phyloP scores from a whole-genome alignment of 2,329 filamentous ascomycete species.

The Aspergillus carbonarius region DNA sequence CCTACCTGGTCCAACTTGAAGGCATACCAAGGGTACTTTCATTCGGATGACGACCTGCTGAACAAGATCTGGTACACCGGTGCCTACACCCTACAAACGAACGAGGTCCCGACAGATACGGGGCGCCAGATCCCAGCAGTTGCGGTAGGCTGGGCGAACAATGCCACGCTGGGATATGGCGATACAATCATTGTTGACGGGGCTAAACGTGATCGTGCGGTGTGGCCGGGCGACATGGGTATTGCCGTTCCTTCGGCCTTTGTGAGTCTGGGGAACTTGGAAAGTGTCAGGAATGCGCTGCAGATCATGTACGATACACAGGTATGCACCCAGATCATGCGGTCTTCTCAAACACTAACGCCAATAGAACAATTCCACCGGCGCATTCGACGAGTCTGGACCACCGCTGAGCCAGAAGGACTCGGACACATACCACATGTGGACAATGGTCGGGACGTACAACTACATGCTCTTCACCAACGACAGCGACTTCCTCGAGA shows the following conservation, averaged over 20 bases:
- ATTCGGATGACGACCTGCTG: conserved; percentile 51
- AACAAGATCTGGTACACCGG: conserved; percentile 60
- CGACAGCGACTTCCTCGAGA: conserved; percentile 49
- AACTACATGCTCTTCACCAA: conserved; percentile 59
- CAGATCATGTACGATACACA: conserved; percentile 50
- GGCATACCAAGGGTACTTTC: conserved; percentile 56
- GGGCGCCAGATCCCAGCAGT: conserved; percentile 36
- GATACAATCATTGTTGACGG: conserved; percentile 47
- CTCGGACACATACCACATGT: conserved; percentile 46
- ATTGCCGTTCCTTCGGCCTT: conserved; percentile 48
- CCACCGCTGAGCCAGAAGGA: conserved; percentile 35
- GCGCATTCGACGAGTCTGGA: conserved; percentile 37
- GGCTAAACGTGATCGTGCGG: conserved; percentile 44
- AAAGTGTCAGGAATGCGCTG: conserved; percentile 49
- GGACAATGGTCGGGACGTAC: conserved; percentile 58
- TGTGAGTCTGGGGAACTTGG: conserved; percentile 46
- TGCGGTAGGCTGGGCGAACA: conserved; percentile 40
- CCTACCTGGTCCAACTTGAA: conserved; percentile 54
- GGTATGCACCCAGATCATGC: conserved; percentile 12
- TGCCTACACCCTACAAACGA: conserved; percentile 54
- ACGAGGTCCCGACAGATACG: conserved; percentile 40
- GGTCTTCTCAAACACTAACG: neutral
- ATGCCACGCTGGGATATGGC: conserved; percentile 41
- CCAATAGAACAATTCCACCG: conserved; percentile 26
- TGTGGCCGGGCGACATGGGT: conserved; percentile 53